These are phyloP conservation scores for Cystobasidium tubakii DNA, from an alignment of 768 basidiomycete species.

Conservation along the genomic window DNA sequence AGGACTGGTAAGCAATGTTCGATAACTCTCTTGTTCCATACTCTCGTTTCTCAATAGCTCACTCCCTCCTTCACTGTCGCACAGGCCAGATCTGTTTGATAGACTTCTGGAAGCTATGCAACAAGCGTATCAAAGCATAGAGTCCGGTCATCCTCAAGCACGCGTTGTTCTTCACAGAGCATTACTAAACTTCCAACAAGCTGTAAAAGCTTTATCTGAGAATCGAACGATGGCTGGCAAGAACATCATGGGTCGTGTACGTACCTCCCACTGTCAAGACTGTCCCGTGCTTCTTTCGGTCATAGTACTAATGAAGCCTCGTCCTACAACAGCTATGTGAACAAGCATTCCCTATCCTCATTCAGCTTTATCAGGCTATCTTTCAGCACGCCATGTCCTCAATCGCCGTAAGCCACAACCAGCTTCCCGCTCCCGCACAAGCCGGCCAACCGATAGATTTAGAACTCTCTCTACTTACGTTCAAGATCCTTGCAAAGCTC, in stretches of 20 bases:
- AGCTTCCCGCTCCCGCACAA: neutral
- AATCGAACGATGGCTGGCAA: slow-evolving; percentile 43
- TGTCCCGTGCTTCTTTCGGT: neutral
- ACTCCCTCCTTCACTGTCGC: slow-evolving; percentile 35
- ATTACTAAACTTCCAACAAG: slow-evolving; percentile 40
- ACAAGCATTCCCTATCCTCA: slow-evolving; percentile 55
- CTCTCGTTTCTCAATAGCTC: neutral
- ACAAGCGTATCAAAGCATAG: slow-evolving; percentile 52
- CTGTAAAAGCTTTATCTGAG: slow-evolving; percentile 41
- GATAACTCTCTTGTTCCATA: neutral
- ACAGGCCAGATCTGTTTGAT: slow-evolving; percentile 61
- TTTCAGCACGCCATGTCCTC: neutral
- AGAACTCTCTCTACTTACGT: slow-evolving; percentile 62
- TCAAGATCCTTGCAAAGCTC: slow-evolving; percentile 69
- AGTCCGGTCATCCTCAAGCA: slow-evolving; percentile 50
- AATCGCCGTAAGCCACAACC: neutral
- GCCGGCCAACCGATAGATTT: slow-evolving; percentile 54
- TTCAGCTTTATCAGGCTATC: slow-evolving; percentile 58
- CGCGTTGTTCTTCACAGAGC: slow-evolving; percentile 40
- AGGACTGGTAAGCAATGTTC: slow-evolving; percentile 59
- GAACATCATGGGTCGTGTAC: slow-evolving; percentile 36
- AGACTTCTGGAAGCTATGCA: slow-evolving; percentile 59
- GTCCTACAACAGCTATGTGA: slow-evolving; percentile 51
- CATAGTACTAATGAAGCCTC: neutral
- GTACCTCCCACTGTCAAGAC: neutral